These are phyloP conservation scores for Wickerhamomyces bovis DNA, from an alignment of 805 yeast genomes.

Conservation along the genomic window DNA sequence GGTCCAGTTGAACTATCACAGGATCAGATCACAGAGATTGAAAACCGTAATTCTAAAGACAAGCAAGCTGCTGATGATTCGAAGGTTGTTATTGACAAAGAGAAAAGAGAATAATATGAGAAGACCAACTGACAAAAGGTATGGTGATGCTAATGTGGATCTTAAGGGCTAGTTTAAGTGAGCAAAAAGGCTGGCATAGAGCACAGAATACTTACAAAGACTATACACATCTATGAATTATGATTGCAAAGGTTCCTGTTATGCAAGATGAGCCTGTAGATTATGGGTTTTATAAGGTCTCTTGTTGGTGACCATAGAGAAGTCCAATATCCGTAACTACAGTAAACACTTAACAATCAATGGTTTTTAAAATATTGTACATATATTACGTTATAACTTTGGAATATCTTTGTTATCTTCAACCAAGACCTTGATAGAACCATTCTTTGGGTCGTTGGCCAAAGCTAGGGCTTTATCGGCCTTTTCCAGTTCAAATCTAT, in stretches of 20 bases:
- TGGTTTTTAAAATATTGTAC: no score
- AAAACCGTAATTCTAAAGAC: background rate
- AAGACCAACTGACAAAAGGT: background rate
- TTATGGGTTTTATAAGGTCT: no score
- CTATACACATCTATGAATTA: no score
- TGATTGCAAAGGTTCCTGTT: no score
- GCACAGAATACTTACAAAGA: no score
- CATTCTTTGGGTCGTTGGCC: slow-evolving; percentile 34
- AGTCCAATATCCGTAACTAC: no score
- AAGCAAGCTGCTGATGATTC: background rate
- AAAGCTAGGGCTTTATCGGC: slow-evolving; percentile 37
- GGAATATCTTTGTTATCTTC: slow-evolving; percentile 26
- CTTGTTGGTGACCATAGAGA: no score
- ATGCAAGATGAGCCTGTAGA: no score
- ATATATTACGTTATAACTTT: slow-evolving; percentile 2
- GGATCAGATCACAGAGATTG: background rate
- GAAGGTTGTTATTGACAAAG: background rate
- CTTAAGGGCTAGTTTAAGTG: background rate
- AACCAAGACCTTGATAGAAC: slow-evolving; percentile 43
- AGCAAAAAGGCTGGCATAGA: no score
- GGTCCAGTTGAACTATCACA: background rate
- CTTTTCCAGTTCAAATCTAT: slow-evolving; percentile 39
- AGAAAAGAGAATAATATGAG: background rate
- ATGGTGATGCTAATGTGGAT: background rate
- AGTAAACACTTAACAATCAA: no score